These are phyloP conservation scores for Colletotrichum phormii DNA, from an alignment of 2,329 filamentous ascomycete species.

Conservation along the genomic window DNA sequence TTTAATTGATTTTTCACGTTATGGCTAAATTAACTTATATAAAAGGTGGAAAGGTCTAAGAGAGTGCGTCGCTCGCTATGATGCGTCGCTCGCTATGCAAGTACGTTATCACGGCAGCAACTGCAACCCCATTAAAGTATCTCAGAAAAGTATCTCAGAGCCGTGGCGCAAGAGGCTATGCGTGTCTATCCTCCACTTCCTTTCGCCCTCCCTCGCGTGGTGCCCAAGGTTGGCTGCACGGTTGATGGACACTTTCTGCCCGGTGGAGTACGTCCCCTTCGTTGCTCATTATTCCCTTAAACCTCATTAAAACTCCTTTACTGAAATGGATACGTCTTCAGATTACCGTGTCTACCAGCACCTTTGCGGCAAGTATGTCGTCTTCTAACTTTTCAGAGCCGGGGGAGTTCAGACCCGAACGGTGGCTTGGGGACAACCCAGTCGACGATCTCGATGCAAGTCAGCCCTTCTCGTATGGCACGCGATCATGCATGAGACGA, in stretches of 20 bases:
- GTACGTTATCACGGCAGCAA: neutral
- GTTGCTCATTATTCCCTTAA: neutral
- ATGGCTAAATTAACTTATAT: too few species aligned
- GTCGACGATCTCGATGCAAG: slow-evolving; percentile 2
- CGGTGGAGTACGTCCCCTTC: neutral
- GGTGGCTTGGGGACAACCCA: neutral
- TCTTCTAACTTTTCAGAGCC: neutral
- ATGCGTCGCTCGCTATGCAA: too few species aligned
- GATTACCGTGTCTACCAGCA: neutral
- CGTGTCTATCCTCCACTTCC: neutral
- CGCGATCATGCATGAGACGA: neutral
- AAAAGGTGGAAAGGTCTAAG: too few species aligned
- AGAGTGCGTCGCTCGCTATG: too few species aligned
- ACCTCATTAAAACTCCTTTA: too few species aligned
- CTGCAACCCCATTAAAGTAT: neutral
- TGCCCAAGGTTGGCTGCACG: neutral
- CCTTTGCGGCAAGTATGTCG: slow-evolving; percentile 2
- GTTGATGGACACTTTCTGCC: neutral
- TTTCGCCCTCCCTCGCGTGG: neutral
- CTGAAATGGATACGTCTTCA: neutral
- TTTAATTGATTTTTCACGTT: too few species aligned
- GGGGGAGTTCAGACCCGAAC: neutral
- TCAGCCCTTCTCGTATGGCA: slow-evolving; percentile 7
- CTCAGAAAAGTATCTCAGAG: neutral
- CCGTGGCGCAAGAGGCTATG: neutral